Evolutionary conservation across 805 yeast genomes (phyloP), one percentile per base, ranked within the genome.

Genomic region (Priceomyces carsonii): DNA sequence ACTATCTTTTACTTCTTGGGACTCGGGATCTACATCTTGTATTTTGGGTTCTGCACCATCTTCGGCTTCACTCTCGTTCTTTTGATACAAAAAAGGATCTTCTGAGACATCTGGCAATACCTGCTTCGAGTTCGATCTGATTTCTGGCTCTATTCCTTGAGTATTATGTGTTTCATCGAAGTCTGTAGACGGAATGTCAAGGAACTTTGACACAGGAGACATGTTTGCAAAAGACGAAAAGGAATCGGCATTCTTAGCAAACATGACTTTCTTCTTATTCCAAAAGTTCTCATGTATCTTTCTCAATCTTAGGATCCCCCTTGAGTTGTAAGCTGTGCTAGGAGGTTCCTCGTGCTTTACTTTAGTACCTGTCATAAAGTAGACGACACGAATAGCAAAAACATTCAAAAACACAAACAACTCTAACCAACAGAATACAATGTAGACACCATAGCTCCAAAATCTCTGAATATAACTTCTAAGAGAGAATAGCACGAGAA

Each of bases 281-380:
- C 48, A 46, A 18, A 36, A 44, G 10, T 30, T 33, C 5, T 38
- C 38, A 27, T 46, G 50, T 12, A 46, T 36, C 4, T 23, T 29
- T n/a, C 28, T 26, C 5, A 35, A 12, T 22, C 21, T 37, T 31
- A 40, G 21, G 17, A 34, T 31, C 4, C 44, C 44, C 8, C 29
- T 33, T 12, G 33, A 25, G 19, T 39, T 26, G 20, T 29, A 33
- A n/a, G 14, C 27, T 13, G 15, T 8, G 6, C 19, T 18, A 6
- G 14, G 12, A 14, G 10, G 18, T 6, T 22, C 31, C 3, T 35
- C 30, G 22, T 26, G 15, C 3, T 30, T 32, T 4, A 30, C 25
- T 18, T 26, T 38, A 9, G 46, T 34, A 14, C 44, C 44, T 6
- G 39, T 36, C 7, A 36, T 15, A 26, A 29, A 15, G 21, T 38